Percentiles rank a stretch among this genome's conserved stretches.
phyloP scores from a whole-genome alignment of 768 basidiomycete genomes.

The Gloeopeniophorella convolvens region DNA sequence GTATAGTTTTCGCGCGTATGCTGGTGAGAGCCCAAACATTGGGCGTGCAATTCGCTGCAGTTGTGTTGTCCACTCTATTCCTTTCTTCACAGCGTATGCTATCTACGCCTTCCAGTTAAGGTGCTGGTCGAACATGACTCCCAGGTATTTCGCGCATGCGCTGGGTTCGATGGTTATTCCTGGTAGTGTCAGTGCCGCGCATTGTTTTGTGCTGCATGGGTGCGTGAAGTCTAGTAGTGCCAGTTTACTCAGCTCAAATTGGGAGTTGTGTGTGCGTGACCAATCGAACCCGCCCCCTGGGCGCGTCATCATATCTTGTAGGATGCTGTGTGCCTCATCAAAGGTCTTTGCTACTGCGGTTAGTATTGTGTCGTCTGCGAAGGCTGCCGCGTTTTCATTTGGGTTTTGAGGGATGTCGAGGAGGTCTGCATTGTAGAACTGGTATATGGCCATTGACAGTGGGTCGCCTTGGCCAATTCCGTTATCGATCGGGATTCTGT shows the following conservation, averaged over 20 bases:
- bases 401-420: conserved; percentile 4
- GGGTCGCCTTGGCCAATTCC: conserved; percentile 24
- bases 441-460: conserved; percentile 20
- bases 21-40: too few relatives aligned
- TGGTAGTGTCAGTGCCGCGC: background rate
- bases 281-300: background rate
- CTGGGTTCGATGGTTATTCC: accelerated
- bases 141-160: background rate
- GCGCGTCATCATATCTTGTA: background rate
- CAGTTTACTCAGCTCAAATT: background rate
- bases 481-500: background rate
- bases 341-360: conserved; percentile 7
- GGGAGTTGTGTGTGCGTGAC: background rate
- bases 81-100: background rate
- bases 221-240: conserved; percentile 1
- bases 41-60: background rate
- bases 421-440: conserved; percentile 22
- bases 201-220: background rate
- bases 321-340: background rate
- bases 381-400: conserved; percentile 5
- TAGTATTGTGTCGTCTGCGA: conserved; percentile 21
- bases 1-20: background rate
- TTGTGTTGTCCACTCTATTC: background rate
- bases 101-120: background rate
- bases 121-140: background rate